These are phyloP conservation scores for Fusarium proliferatum DNA, from an alignment of 2,329 filamentous ascomycete species.

Conservation along the genomic window DNA sequence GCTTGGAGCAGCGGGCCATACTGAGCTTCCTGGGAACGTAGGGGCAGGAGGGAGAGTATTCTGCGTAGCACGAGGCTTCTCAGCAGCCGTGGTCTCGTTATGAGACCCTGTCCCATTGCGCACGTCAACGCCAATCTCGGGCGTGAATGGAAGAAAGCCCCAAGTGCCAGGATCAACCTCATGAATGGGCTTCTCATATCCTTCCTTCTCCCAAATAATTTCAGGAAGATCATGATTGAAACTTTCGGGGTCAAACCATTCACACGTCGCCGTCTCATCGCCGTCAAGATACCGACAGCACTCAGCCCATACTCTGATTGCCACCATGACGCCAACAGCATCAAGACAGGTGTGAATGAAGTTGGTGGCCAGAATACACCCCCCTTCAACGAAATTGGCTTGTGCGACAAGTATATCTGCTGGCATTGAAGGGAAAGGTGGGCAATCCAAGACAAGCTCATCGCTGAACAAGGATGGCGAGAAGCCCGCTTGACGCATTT, in stretches of 20 bases:
- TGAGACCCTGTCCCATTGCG: neutral
- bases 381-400: neutral
- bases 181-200: neutral
- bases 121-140: neutral
- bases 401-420: constrained; percentile 5
- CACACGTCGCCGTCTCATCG: neutral
- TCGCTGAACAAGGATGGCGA: constrained; percentile 2
- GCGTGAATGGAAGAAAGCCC: constrained; percentile 2
- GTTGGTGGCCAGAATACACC: neutral
- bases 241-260: constrained; percentile 3
- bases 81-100: fast-evolving
- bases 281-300: neutral
- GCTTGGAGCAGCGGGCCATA: neutral
- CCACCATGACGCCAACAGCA: constrained; percentile 1
- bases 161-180: neutral
- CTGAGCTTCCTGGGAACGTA: neutral
- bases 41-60: neutral
- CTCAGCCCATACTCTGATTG: neutral
- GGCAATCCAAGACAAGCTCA: neutral
- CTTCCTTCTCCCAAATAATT: neutral
- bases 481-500: constrained; percentile 1
- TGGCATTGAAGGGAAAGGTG: neutral
- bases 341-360: constrained; percentile 11
- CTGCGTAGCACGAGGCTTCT: neutral
- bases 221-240: constrained; percentile 9